These are phyloP conservation scores for Cladosporium velox DNA, from an alignment of 2,329 filamentous ascomycete genomes.

Conservation along the genomic window DNA sequence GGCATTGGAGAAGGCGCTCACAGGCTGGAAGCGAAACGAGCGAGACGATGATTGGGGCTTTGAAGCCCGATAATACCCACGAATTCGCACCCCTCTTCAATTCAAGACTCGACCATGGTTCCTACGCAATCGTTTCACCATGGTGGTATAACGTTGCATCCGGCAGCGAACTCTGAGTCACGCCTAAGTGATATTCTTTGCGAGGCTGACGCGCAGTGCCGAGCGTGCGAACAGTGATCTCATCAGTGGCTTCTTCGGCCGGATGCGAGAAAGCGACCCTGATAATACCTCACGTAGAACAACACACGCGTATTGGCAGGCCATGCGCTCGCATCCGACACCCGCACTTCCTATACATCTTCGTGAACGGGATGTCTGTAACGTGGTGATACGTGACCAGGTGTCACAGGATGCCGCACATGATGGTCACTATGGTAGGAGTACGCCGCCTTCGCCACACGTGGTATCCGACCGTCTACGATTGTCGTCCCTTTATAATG, in stretches of 20 bases:
- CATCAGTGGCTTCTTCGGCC: not conserved
- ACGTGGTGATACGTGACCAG: not conserved
- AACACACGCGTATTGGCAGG: not conserved
- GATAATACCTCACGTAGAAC: not conserved
- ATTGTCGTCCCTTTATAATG: not conserved
- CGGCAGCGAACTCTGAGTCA: not conserved
- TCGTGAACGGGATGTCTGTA: not conserved
- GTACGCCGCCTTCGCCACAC: not conserved
- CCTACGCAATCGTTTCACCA: not conserved
- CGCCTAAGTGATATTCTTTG: not conserved
- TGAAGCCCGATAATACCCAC: not conserved
- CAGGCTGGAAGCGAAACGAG: conserved; percentile 19
- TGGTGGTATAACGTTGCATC: not conserved
- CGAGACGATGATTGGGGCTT: conserved; percentile 15
- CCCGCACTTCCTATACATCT: not conserved
- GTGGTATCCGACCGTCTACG: not conserved
- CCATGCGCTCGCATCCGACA: not conserved
- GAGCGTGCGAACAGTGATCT: not conserved
- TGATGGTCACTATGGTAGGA: not conserved
- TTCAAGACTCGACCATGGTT: not conserved
- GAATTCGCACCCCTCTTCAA: not conserved
- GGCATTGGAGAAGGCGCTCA: not conserved
- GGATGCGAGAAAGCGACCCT: not conserved
- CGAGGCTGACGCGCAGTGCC: not conserved
- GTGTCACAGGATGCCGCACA: not conserved